These are phyloP conservation scores for Cudoniella acicularis DNA, from an alignment of 495 filamentous ascomycete genomes.

Conservation along the genomic window DNA sequence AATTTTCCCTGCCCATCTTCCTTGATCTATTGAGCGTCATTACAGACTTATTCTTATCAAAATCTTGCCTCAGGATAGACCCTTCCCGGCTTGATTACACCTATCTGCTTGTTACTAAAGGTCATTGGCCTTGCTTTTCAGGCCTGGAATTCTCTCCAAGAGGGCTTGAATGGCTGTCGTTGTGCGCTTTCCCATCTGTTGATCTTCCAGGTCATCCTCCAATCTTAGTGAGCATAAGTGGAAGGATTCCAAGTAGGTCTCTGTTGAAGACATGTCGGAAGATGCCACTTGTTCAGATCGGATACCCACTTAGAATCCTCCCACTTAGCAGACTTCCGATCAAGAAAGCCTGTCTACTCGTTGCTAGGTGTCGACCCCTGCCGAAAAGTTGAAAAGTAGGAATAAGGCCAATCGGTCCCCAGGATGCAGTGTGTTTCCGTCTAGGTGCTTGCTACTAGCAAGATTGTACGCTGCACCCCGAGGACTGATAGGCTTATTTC, in stretches of 20 bases:
- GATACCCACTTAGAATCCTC: constrained; percentile 1
- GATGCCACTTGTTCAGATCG: constrained; percentile 9
- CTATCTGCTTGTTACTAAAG: too few relatives aligned
- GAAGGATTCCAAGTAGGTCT: background rate
- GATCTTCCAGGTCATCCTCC: background rate
- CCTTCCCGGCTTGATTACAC: too few relatives aligned
- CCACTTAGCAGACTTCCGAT: background rate
- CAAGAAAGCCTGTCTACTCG: too few relatives aligned
- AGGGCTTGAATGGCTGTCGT: background rate
- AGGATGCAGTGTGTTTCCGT: too few relatives aligned
- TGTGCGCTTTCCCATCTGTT: background rate
- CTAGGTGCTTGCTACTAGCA: background rate
- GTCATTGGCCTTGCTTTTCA: background rate
- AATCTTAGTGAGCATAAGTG: background rate
- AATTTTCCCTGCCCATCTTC: too few relatives aligned
- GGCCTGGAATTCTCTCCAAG: background rate
- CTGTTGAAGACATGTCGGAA: background rate
- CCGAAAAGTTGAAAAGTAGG: background rate
- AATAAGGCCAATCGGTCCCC: too few relatives aligned
- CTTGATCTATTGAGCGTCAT: too few relatives aligned
- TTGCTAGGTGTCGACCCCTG: background rate
- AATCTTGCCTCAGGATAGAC: too few relatives aligned
- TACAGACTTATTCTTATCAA: too few relatives aligned
- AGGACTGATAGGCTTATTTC: background rate
- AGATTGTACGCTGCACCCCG: background rate